Conservation (phyloP, 306 rosid species). For the Mimosa pudica region DNA sequence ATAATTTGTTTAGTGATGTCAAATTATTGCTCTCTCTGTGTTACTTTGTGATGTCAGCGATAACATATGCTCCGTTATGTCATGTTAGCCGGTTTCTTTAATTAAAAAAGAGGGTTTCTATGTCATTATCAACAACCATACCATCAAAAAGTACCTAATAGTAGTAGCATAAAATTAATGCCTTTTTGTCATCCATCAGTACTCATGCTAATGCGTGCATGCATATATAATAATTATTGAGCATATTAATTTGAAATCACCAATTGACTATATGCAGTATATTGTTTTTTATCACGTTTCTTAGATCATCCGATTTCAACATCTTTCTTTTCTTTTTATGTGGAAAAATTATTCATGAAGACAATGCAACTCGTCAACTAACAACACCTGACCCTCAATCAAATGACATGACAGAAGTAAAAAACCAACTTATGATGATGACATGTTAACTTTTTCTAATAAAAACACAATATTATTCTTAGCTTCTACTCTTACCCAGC, state of each 20-base stretch:
- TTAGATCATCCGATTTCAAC: too few relatives aligned
- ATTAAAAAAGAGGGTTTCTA: too few relatives aligned
- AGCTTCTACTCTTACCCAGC: not conserved
- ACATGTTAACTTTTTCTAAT: not conserved
- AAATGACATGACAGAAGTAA: not conserved
- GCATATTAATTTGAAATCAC: constrained; percentile 12
- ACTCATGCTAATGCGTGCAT: constrained; percentile 1
- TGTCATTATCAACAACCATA: too few relatives aligned
- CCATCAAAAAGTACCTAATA: too few relatives aligned
- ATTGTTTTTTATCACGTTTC: not conserved
- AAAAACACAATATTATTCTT: not conserved
- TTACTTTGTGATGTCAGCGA: too few relatives aligned
- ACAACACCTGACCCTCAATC: not conserved
- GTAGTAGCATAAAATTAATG: too few relatives aligned
- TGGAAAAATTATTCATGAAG: not conserved
- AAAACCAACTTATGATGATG: not conserved
- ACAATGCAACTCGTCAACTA: not conserved
- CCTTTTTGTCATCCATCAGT: constrained; percentile 15
- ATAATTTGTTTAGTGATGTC: too few relatives aligned
- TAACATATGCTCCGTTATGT: too few relatives aligned
- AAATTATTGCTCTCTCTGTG: too few relatives aligned
- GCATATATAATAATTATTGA: not conserved
- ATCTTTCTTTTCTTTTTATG: too few relatives aligned
- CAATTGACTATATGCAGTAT: not conserved
- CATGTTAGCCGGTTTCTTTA: too few relatives aligned